Conservation (phyloP, 176 grass and related monocot genomes). For the Tuctoria greenei region DNA sequence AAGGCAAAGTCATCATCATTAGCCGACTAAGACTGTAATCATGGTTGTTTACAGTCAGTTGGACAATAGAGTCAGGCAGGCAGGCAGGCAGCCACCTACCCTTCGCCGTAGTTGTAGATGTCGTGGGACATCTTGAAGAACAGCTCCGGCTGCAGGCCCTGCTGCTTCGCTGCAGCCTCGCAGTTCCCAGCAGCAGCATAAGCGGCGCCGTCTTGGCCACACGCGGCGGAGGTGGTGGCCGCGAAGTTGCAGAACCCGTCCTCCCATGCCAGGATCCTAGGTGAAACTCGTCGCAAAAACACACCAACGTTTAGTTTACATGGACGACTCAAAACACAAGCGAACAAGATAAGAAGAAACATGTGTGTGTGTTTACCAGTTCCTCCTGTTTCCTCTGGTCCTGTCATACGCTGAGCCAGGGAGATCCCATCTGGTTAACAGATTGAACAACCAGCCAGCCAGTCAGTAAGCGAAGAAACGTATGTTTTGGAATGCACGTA, state of each 20-base stretch:
- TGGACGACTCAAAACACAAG: not conserved
- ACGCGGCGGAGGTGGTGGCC: constrained; percentile 45
- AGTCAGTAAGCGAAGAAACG: not conserved
- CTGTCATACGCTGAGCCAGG: constrained; percentile 77
- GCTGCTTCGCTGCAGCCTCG: constrained; percentile 23
- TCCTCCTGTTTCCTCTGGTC: constrained; percentile 94
- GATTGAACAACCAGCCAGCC: not conserved
- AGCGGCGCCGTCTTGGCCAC: constrained; percentile 44
- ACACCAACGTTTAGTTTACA: constrained; percentile 13
- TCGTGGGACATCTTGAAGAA: constrained; percentile 99
- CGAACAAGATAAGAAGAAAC: not conserved
- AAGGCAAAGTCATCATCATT: not conserved
- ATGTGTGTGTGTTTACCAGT: constrained; percentile 56
- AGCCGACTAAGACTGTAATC: not conserved
- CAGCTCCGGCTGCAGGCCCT: constrained; percentile 85
- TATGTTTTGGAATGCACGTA: not conserved
- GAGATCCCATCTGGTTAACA: constrained; percentile 83
- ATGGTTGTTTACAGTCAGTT: not conserved
- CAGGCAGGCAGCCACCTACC: constrained; percentile 27
- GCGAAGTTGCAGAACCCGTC: constrained; percentile 99
- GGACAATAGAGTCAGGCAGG: no score
- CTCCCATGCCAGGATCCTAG: constrained; percentile 97
- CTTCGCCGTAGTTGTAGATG: constrained; percentile 99
- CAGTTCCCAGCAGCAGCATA: constrained; percentile 27
- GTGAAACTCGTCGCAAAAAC: not conserved